Evolutionary conservation across 1,284 basidiomycete species (phyloP).

Genomic region (Mycosarcoma maydis): DNA sequence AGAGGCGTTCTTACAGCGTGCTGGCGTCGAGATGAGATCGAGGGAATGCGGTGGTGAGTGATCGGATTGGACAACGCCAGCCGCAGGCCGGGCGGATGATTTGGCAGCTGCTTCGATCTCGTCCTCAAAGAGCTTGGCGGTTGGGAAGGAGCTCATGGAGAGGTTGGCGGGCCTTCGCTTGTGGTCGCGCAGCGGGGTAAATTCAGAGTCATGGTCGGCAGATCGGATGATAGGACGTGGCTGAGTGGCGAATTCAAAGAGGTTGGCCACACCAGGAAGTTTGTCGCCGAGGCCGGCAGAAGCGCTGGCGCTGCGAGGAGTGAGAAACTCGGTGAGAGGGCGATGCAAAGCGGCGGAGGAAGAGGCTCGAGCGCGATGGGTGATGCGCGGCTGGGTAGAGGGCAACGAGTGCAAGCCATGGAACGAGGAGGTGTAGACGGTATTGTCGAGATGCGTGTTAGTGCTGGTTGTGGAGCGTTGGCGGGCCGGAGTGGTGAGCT

Average conservation of each 20-base stretch:
- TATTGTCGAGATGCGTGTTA: constrained; percentile 22
- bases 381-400: constrained; percentile 13
- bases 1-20: constrained; percentile 9
- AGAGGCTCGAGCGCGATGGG: constrained; percentile 36
- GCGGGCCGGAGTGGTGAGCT: constrained; percentile 28
- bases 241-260: constrained; percentile 52
- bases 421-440: not conserved
- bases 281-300: constrained; percentile 45
- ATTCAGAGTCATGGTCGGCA: constrained; percentile 18
- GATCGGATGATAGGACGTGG: constrained; percentile 40
- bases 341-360: constrained; percentile 42
- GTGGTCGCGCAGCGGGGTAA: constrained; percentile 28
- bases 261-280: constrained; percentile 42
- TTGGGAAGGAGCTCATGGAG: constrained; percentile 34
- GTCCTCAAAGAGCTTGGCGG: constrained; percentile 46
- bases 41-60: constrained; percentile 6
- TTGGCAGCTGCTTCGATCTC: constrained; percentile 41
- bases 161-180: constrained; percentile 39
- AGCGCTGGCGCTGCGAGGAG: constrained; percentile 49
- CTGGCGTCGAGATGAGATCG: constrained; percentile 25
- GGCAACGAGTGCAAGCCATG: not conserved
- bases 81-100: constrained; percentile 7
- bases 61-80: not conserved
- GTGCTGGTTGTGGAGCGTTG: constrained; percentile 30
- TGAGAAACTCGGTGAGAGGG: constrained; percentile 44